Conservation (phyloP, 2,329 filamentous ascomycete genomes). For the Trichocomaceae sp. region DNA sequence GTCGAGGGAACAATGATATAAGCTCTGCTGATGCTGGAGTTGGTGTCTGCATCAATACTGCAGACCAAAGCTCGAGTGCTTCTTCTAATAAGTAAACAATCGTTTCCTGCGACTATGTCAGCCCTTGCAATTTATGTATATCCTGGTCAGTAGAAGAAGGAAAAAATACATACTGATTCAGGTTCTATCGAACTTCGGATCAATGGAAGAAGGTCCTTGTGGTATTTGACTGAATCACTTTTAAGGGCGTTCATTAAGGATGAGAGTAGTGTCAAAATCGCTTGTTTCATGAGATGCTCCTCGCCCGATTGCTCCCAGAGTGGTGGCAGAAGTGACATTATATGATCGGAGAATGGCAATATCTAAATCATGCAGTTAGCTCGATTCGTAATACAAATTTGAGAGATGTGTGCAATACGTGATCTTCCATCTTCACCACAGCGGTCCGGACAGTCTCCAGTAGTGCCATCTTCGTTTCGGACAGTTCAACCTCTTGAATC, state of each 20-base stretch:
- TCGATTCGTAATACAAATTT: not conserved
- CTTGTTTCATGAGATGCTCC: constrained; percentile 88
- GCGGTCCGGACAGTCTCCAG: constrained; percentile 78
- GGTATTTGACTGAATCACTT: constrained; percentile 67
- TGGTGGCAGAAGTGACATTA: constrained; percentile 70
- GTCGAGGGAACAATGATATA: constrained; percentile 55
- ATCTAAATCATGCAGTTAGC: constrained; percentile 36
- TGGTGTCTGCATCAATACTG: constrained; percentile 61
- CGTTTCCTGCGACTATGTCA: constrained; percentile 41
- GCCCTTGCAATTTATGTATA: not conserved
- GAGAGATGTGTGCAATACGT: constrained; percentile 40
- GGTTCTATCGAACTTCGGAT: constrained; percentile 73
- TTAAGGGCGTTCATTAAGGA: constrained; percentile 84
- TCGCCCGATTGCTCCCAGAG: constrained; percentile 83
- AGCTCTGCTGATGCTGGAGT: constrained; percentile 55
- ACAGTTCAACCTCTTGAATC: constrained; percentile 70
- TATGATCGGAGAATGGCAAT: constrained; percentile 63
- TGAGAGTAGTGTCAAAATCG: constrained; percentile 77
- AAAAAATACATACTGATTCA: constrained; percentile 51
- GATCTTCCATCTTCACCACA: constrained; percentile 72
- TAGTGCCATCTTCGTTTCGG: constrained; percentile 85
- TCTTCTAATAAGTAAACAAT: constrained; percentile 85
- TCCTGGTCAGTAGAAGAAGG: not conserved
- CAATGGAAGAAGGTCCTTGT: constrained; percentile 72
- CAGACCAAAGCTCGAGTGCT: constrained; percentile 79